Base-by-base conservation (phyloP, 768 basidiomycete species). In the Auricularia sp. region DNA sequence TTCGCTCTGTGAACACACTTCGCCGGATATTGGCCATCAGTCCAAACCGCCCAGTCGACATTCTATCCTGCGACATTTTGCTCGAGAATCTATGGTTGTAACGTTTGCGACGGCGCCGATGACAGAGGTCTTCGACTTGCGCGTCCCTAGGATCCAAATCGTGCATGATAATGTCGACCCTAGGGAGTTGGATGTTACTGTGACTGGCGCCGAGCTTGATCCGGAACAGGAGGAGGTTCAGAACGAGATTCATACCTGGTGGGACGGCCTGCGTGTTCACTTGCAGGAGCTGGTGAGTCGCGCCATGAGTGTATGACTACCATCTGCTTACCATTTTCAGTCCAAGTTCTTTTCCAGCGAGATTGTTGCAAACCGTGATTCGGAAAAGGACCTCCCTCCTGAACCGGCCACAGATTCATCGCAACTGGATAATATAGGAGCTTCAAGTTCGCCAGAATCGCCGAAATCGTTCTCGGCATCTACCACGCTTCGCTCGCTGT, bases 181-280 rank as follows among this genome's bases (percentile, higher is more conserved):
- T 8, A 21, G 56, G 11, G 56, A 59, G 4, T 8, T 36, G 66
- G 63, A 8, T 67, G 54, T 54, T 36, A 62, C 35, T n/a, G 37
- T 16, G 62, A 29, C 24, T 24, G 61, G 37, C 59, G 29, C 61
- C 13, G 73, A 73, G 6, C 70, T 66, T 13, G 77, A 75, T 37
- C 76, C 77, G 24, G 82, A 82, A 66, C 85, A 80, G 72, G 77
- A 77, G 45, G 68, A 73, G 3, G 72, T 89, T n/a, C 73, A 85
- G 65, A 73, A 77, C 64, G 85, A 90, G 71, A 88, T 90, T 66
- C 80, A 77, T 70, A 69, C 67, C 37, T 89, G 86, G 85, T 90
- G 87, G 87, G 82, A 85, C 68, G 80, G 81, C 18, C 73, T 89
- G 6, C 77, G 82, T 0, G 83, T 84, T 63, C 80, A 85, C 70